Base-by-base conservation (phyloP, 83 land plant species). In the Picea abies region DNA sequence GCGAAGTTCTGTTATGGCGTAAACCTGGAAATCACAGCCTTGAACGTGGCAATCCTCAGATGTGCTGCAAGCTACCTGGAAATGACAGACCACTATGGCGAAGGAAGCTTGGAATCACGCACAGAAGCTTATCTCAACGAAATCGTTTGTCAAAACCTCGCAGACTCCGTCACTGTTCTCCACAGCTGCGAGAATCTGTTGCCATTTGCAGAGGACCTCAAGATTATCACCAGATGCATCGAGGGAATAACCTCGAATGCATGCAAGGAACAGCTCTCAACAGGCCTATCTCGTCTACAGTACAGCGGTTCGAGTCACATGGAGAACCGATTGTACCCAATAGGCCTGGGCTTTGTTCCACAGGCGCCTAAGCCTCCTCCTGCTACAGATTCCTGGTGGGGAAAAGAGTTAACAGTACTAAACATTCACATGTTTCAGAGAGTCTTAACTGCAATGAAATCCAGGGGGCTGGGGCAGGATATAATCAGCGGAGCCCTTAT, bases 1-100 rank as follows among this genome's bases (percentile, higher is more conserved):
- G 35, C 35, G 2, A 32, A 32, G 35, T 32, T 32, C 35, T 32
- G 1, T 32, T 32, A 90, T 60, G 91, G 93, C 4, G 75, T 88
- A 4, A 86, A 85, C 66, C 71, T 91, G 3, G 96, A 92, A 65
- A 86, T 92, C 81, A 88, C 82, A 4, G 61, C 87, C 44, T 79
- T 90, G 23, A 94, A 94, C 60, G 88, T 92, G 9, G 95, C 93
- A 2, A 85, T 81, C 83, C 88, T 94, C 22, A 82, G 90, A 0
- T 94, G 96, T 63, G 84, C 80, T 14, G 81, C 96, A n/a, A 86
- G 87, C 63, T 88, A 84, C 66, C 90, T 92, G 7, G 93, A 90
- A 52, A 94, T 94, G 96, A 89, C 93, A 6, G 95, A 92, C 23
- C 93, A 89, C 23, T 89, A 87, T 58, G 94, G 92, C 49, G 89